These are phyloP conservation scores for Cladosporium sp. DNA, from an alignment of 2,329 filamentous ascomycete species.

Conservation along the genomic window DNA sequence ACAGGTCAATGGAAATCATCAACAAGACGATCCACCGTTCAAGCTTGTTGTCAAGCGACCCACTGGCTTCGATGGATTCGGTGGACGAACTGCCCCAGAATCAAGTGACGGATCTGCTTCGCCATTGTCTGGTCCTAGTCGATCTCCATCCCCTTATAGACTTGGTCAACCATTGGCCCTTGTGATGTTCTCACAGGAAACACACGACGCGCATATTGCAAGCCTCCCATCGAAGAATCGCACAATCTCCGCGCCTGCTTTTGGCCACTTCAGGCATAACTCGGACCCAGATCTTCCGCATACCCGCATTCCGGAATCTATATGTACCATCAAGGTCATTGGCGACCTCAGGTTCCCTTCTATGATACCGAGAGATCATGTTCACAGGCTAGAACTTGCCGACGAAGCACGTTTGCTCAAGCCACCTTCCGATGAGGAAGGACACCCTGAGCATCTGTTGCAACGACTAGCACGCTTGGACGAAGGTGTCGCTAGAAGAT, in stretches of 20 bases:
- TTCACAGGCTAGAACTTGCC: slow-evolving; percentile 22
- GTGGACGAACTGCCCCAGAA: background rate
- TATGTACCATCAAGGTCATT: slow-evolving; percentile 18
- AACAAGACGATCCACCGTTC: slow-evolving; percentile 12
- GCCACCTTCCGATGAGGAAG: slow-evolving; percentile 24
- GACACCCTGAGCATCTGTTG: slow-evolving; percentile 23
- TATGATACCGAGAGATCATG: slow-evolving; percentile 23
- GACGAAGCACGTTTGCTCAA: slow-evolving; percentile 26
- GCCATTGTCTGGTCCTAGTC: slow-evolving; percentile 5
- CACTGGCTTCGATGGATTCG: slow-evolving; percentile 16
- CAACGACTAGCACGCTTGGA: slow-evolving; percentile 21
- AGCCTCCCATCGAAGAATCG: background rate
- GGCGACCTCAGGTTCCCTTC: slow-evolving; percentile 11
- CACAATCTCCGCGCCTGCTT: background rate
- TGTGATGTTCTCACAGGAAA: slow-evolving; percentile 6
- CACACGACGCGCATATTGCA: background rate
- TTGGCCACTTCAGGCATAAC: slow-evolving; percentile 2
- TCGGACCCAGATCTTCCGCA: slow-evolving; percentile 8
- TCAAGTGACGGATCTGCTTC: slow-evolving; percentile 7
- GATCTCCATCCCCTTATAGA: slow-evolving; percentile 7
- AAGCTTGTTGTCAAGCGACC: slow-evolving; percentile 20
- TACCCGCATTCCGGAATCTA: slow-evolving; percentile 1
- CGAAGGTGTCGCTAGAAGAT: slow-evolving; percentile 21
- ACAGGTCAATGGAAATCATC: slow-evolving; percentile 5
- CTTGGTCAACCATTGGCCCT: background rate